Conservation (phyloP, 768 basidiomycete genomes). For the Tulasnella sp. region DNA sequence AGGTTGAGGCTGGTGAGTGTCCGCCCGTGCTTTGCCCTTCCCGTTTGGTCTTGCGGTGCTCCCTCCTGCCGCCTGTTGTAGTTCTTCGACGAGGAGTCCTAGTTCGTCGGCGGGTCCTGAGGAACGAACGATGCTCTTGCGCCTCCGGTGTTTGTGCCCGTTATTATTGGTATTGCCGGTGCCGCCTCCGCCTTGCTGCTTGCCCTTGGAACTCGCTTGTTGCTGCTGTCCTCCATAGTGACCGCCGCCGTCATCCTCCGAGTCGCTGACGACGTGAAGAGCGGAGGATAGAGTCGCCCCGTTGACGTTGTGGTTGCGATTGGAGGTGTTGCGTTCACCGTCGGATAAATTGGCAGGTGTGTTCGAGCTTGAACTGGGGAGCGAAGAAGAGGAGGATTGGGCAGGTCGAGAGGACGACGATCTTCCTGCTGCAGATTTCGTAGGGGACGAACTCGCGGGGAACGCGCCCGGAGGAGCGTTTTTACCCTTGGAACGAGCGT, state of each 20-base stretch:
- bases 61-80: neutral
- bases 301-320: neutral
- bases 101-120: slow-evolving; percentile 8
- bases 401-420: neutral
- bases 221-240: neutral
- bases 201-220: neutral
- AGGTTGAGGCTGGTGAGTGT: neutral
- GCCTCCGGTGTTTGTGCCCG: neutral
- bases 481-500: too few species aligned
- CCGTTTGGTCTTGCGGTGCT: too few species aligned
- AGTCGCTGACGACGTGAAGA: too few species aligned
- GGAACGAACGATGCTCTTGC: neutral
- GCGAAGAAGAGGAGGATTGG: neutral
- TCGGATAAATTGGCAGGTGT: neutral
- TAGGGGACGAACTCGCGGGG: too few species aligned
- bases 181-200: neutral
- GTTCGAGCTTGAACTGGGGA: slow-evolving; percentile 1
- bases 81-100: slow-evolving; percentile 1
- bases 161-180: neutral
- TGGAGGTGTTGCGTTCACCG: neutral
- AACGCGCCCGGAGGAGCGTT: too few species aligned
- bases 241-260: too few species aligned
- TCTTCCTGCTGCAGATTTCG: neutral
- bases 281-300: too few species aligned
- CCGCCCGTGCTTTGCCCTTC: neutral